Evolutionary conservation across 441 rosid genomes (phyloP).

Genomic region (Melastoma candidum): DNA sequence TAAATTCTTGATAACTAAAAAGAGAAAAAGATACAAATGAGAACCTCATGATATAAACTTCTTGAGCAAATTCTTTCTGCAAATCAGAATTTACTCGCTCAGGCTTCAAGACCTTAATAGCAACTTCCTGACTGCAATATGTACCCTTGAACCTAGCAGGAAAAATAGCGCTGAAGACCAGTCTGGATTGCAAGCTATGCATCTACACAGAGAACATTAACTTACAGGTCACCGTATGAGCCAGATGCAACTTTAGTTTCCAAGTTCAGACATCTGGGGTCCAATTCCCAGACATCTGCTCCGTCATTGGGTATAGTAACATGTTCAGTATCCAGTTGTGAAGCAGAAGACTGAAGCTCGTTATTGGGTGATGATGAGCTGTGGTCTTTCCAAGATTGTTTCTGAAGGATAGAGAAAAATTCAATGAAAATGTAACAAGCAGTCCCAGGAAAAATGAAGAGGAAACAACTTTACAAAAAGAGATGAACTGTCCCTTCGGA

Average conservation of each 20-base stretch:
- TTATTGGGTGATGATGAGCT: constrained; percentile 36
- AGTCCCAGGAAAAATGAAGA: not conserved
- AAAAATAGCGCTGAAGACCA: constrained; percentile 8
- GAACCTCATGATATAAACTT: constrained; percentile 70
- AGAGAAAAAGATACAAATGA: constrained; percentile 4
- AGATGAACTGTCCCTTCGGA: not conserved
- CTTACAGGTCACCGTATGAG: constrained; percentile 69
- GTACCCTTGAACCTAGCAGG: constrained; percentile 53
- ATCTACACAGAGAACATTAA: constrained; percentile 6
- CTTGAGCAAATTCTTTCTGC: constrained; percentile 71
- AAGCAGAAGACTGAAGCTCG: constrained; percentile 27
- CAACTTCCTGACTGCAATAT: constrained; percentile 68
- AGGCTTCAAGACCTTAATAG: constrained; percentile 65
- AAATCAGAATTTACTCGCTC: constrained; percentile 54
- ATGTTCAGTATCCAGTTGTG: constrained; percentile 28
- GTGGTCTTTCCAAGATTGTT: constrained; percentile 44
- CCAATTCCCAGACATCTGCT: constrained; percentile 70
- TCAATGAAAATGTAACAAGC: not conserved
- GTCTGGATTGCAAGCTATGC: not conserved
- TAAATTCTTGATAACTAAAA: constrained; percentile 5
- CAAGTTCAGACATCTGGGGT: constrained; percentile 36
- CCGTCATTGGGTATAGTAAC: constrained; percentile 62
- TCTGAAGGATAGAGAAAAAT: constrained; percentile 27
- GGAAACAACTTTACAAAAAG: not conserved
- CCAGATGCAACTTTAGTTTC: constrained; percentile 63